phyloP scores from a whole-genome alignment of 2,329 filamentous ascomycete genomes.

The Aspergillus sp. region DNA sequence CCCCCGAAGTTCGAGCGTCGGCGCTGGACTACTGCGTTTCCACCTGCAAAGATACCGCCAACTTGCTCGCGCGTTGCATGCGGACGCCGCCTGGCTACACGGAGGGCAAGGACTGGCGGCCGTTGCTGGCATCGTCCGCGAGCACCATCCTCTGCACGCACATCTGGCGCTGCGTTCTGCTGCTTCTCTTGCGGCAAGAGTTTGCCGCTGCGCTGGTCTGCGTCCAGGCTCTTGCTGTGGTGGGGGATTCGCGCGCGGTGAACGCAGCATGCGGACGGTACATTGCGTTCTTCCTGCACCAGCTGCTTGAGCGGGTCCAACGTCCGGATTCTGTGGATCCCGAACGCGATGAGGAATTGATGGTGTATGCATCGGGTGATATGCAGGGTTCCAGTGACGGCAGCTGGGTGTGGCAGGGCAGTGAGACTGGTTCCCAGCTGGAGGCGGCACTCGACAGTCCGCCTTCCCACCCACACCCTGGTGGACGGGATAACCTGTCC shows the following conservation, averaged over 20 bases:
- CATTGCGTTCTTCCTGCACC: constrained; percentile 74
- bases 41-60: constrained; percentile 75
- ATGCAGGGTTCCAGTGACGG: constrained; percentile 75
- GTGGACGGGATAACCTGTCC: constrained; percentile 31
- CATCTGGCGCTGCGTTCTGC: constrained; percentile 80
- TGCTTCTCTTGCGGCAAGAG: constrained; percentile 73
- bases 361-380: constrained; percentile 83
- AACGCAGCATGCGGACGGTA: constrained; percentile 79
- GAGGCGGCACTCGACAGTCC: constrained; percentile 19
- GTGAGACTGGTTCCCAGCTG: constrained; percentile 49
- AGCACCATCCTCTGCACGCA: constrained; percentile 77
- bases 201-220: constrained; percentile 72
- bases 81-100: constrained; percentile 24
- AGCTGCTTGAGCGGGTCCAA: constrained; percentile 58
- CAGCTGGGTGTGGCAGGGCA: constrained; percentile 78
- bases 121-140: constrained; percentile 63
- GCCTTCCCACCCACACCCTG: constrained; percentile 13
- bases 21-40: constrained; percentile 76
- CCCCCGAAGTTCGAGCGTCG: constrained; percentile 62
- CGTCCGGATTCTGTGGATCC: constrained; percentile 41
- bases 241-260: constrained; percentile 69
- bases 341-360: constrained; percentile 77
- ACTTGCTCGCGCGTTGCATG: constrained; percentile 68
- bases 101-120: constrained; percentile 48
- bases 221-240: constrained; percentile 67